Percentiles rank a stretch among this genome's conserved stretches.
phyloP scores from a whole-genome alignment of 208 protist species.

The Angomonas desouzai region DNA sequence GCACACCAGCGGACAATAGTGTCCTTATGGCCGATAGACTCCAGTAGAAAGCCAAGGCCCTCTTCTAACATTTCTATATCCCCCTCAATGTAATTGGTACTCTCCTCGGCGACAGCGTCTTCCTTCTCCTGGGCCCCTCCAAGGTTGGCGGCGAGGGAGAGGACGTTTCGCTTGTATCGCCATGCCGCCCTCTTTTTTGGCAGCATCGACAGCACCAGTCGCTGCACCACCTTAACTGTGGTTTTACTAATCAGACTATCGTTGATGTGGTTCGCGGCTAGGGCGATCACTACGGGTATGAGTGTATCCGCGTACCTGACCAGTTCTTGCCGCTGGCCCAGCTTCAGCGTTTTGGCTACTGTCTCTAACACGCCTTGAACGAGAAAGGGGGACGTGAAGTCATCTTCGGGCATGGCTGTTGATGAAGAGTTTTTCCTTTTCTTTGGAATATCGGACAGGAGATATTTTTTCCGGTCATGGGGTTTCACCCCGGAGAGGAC shows the following conservation, averaged over 20 bases:
- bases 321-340: conserved; percentile 86
- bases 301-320: conserved; percentile 49
- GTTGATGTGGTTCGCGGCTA: conserved; percentile 21
- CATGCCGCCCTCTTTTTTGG: conserved; percentile 81
- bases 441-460: background rate
- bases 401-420: conserved; percentile 7
- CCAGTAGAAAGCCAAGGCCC: conserved; percentile 63
- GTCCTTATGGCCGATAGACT: conserved; percentile 80
- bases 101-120: background rate
- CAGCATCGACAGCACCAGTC: conserved; percentile 87
- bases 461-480: too few species aligned
- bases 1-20: conserved; percentile 96
- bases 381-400: conserved; percentile 15
- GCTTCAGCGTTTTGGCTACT: conserved; percentile 90
- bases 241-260: conserved; percentile 84
- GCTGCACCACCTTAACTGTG: conserved; percentile 88
- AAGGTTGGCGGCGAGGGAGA: conserved; percentile 71
- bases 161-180: conserved; percentile 83
- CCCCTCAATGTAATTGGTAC: conserved; percentile 41
- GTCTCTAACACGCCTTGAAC: conserved; percentile 82
- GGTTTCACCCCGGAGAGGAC: conserved; percentile 21
- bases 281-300: conserved; percentile 29
- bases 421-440: too few species aligned
- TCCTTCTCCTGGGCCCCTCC: conserved; percentile 9
- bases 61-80: conserved; percentile 74